These are phyloP conservation scores for Creolimax fragrantissima DNA, from an alignment of 78 protist species.

Conservation along the genomic window DNA sequence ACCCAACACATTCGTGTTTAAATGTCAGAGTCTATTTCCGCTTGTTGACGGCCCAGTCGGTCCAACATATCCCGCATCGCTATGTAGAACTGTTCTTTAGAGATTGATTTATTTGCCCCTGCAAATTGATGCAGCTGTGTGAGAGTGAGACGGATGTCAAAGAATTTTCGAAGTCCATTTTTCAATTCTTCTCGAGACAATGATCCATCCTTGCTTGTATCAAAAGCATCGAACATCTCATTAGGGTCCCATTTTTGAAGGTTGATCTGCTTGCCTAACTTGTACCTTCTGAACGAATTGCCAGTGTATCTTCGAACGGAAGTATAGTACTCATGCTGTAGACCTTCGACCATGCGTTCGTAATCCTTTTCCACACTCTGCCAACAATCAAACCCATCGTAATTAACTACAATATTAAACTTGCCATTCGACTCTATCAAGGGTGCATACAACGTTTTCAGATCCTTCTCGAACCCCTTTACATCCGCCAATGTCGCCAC, in stretches of 20 bases:
- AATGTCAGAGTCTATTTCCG: no score
- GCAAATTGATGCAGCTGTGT: not conserved
- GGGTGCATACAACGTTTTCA: not conserved
- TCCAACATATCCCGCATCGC: not conserved
- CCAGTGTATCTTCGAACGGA: not conserved
- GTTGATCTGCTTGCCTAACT: not conserved
- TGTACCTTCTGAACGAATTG: not conserved
- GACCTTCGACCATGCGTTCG: not conserved
- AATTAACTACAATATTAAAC: not conserved
- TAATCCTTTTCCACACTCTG: not conserved
- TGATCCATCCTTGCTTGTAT: not conserved
- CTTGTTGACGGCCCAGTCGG: not conserved
- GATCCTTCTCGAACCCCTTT: not conserved
- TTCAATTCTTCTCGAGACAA: not conserved
- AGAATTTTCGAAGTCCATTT: not conserved
- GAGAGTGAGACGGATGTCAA: not conserved
- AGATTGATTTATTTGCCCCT: not conserved
- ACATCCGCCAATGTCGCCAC: not conserved
- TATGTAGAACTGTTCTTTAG: not conserved
- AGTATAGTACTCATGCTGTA: not conserved
- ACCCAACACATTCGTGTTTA: no score
- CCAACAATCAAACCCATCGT: not conserved
- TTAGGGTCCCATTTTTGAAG: not conserved
- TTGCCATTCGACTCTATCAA: not conserved
- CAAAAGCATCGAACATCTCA: not conserved